Evolutionary conservation across 2,329 filamentous ascomycete species (phyloP).

Genomic region (Drechslerella coelobrocha): DNA sequence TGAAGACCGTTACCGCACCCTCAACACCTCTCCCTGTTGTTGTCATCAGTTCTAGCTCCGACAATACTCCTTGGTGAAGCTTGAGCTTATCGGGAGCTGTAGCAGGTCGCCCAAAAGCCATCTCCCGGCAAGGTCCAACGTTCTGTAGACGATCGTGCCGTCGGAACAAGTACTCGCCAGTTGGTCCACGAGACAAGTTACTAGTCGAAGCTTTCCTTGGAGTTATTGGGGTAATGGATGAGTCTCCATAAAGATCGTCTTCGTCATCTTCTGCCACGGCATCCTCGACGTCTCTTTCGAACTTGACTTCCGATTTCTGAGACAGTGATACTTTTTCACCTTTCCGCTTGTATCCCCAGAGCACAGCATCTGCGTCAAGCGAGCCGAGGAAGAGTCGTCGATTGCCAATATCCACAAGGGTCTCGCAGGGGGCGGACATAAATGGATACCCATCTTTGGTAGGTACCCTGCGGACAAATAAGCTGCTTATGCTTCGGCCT

Average conservation of each 20-base stretch:
- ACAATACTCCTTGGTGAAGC: constrained; percentile 63
- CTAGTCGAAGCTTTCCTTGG: constrained; percentile 57
- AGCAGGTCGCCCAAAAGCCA: constrained; percentile 70
- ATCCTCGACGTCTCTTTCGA: constrained; percentile 67
- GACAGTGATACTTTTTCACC: constrained; percentile 53
- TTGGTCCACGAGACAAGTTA: constrained; percentile 59
- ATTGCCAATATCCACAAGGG: constrained; percentile 71
- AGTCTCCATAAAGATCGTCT: constrained; percentile 70
- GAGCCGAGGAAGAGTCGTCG: constrained; percentile 83
- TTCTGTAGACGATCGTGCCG: constrained; percentile 78
- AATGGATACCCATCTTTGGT: constrained; percentile 69
- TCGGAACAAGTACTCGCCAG: constrained; percentile 73
- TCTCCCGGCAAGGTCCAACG: constrained; percentile 78
- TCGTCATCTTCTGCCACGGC: constrained; percentile 65
- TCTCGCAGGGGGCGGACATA: constrained; percentile 69
- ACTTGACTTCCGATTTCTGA: constrained; percentile 67
- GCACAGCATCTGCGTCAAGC: constrained; percentile 78
- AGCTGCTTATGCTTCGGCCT: constrained; percentile 85
- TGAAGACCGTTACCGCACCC: constrained; percentile 76
- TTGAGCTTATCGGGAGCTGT: constrained; percentile 60
- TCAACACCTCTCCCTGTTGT: constrained; percentile 70
- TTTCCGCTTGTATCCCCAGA: constrained; percentile 73
- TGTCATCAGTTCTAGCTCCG: constrained; percentile 67
- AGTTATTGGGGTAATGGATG: constrained; percentile 59
- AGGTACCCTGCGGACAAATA: constrained; percentile 73